phyloP scores from a whole-genome alignment of 23 red algal genomes.

The Chondrus crispus region DNA sequence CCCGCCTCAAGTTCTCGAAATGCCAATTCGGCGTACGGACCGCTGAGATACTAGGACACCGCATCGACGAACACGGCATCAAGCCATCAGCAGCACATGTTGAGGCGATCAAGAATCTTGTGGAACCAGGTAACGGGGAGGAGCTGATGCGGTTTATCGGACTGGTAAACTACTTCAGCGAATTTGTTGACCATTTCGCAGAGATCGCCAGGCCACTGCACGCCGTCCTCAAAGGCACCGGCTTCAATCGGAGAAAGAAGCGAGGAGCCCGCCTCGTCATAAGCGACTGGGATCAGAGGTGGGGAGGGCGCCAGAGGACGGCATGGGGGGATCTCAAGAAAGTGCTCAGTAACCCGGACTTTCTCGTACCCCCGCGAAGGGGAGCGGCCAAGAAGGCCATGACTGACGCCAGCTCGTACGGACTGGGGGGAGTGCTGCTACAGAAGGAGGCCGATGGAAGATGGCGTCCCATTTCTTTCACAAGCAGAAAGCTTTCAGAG shows the following conservation, averaged over 20 bases:
- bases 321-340: background rate
- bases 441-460: background rate
- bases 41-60: background rate
- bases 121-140: background rate
- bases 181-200: constrained; percentile 14
- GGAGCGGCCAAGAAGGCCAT: background rate
- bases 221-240: constrained; percentile 17
- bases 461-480: no score
- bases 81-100: background rate
- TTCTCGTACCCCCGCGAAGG: background rate
- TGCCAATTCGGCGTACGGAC: background rate
- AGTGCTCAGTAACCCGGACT: background rate
- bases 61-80: background rate
- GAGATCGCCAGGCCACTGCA: background rate
- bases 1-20: constrained; percentile 14
- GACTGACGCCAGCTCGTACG: constrained; percentile 12
- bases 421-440: background rate
- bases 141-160: background rate
- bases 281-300: background rate
- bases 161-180: background rate
- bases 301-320: background rate
- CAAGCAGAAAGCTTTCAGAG: no score
- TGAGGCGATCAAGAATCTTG: background rate
- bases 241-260: background rate
- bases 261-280: background rate